Base-by-base conservation (phyloP, 2,329 filamentous ascomycete genomes). In the Dactylonectria macrodidyma region DNA sequence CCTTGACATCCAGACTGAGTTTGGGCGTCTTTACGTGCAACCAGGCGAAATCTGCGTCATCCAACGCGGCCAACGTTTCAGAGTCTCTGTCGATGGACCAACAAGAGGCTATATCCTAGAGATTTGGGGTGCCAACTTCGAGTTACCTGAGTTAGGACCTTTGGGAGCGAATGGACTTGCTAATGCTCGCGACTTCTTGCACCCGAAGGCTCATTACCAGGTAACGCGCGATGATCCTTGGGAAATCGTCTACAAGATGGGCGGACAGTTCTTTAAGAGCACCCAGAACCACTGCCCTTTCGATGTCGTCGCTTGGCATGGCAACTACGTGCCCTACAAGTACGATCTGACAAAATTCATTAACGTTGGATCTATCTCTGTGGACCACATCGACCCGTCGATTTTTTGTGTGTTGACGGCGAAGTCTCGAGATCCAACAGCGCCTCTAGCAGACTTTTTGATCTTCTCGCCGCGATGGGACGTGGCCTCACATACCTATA, bases 281-380 rank as follows among this genome's bases (percentile, higher is more conserved):
- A 85, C 84, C 24, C 91, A 93, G 75, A 83, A 83, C 24, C 91
- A 93, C 76, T 90, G 87, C 2, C 91, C 91, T 0, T 93, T 92
- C 74, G 91, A 93, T 71, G 91, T 93, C 1, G 89, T 92, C 0
- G 91, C 90, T 2, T 93, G 91, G 91, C 90, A 92, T 72, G 91
- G 91, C n/a, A 90, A 88, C 59, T 91, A 92, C 73, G 89, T 89
- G 61, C 87, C 86, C 0, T 88, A 84, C 78, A 88, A 88, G 76
- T 89, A 89, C 74, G 86, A 86, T 58, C 76, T 89, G 4, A 86
- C 85, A 8, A 87, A 86, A 65, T 81, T 91, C 83, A 76, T 91
- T 84, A 86, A 86, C 80, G 79, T 88, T 78, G 90, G 73, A 0
- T 75, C 73, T 1, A 74, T 73, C 1, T 73, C 73, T 0, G 73